Percentiles rank a stretch among this genome's conserved stretches.
Conservation (phyloP, 2,329 filamentous ascomycete species). For the Botrytis tulipae region DNA sequence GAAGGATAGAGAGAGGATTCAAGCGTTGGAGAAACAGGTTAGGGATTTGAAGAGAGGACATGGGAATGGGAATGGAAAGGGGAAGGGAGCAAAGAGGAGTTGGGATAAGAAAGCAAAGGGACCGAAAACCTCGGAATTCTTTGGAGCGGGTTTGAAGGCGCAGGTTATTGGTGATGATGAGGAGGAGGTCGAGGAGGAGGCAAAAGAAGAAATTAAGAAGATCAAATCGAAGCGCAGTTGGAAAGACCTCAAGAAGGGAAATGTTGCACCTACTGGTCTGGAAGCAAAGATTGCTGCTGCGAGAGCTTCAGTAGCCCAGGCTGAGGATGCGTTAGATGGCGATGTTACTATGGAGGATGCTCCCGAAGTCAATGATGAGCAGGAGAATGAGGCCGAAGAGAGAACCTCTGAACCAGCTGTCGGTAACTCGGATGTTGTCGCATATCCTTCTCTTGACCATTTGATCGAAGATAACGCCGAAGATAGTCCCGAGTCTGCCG, state of each 20-base stretch:
- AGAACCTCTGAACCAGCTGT: background rate
- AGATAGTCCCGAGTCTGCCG: background rate
- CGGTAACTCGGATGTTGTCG: background rate
- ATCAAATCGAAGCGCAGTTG: conserved; percentile 14
- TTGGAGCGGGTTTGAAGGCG: background rate
- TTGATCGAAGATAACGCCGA: background rate
- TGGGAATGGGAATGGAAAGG: background rate
- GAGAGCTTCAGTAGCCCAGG: background rate
- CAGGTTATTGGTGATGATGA: background rate
- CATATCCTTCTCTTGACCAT: conserved; percentile 9
- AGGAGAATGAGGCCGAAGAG: background rate
- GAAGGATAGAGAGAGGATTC: background rate
- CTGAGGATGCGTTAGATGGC: background rate
- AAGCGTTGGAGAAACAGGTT: conserved; percentile 9
- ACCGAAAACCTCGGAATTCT: conserved; percentile 14
- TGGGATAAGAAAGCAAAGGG: conserved; percentile 2
- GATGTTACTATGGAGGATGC: conserved; percentile 13
- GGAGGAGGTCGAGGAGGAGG: background rate
- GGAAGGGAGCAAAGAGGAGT: background rate
- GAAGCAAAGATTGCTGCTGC: conserved; percentile 10
- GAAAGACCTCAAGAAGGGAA: conserved; percentile 3
- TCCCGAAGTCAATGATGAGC: background rate
- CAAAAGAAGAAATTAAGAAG: background rate
- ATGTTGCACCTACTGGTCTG: background rate
- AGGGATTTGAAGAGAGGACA: conserved; percentile 2